Conservation (phyloP, 495 filamentous ascomycete genomes). For the Neohortaea acidophila region DNA sequence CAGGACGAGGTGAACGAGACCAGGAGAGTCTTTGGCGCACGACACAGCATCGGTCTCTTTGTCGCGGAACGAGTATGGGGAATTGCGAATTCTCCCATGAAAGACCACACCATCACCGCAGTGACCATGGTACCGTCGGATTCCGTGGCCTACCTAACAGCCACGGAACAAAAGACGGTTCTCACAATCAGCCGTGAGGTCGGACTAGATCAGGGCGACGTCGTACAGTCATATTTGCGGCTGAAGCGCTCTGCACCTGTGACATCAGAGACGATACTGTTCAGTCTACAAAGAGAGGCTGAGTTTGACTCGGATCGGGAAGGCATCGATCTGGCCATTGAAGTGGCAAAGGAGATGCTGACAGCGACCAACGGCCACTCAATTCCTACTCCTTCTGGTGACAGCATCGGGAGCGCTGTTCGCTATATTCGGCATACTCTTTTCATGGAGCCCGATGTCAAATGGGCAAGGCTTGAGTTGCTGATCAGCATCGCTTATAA, state of each 20-base stretch:
- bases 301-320: neutral
- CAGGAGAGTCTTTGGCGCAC: constrained; percentile 27
- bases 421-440: constrained; percentile 5
- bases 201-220: neutral
- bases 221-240: neutral
- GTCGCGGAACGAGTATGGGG: constrained; percentile 36
- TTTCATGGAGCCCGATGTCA: constrained; percentile 4
- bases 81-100: constrained; percentile 26
- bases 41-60: constrained; percentile 32
- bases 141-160: constrained; percentile 36
- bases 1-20: constrained; percentile 10
- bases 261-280: neutral
- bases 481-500: neutral
- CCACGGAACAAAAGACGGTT: constrained; percentile 26
- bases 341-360: neutral
- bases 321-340: neutral
- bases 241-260: neutral
- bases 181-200: constrained; percentile 18
- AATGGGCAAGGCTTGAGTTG: neutral
- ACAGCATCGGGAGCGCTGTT: constrained; percentile 19
- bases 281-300: neutral
- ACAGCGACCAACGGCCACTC: neutral
- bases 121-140: constrained; percentile 37
- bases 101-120: constrained; percentile 29
- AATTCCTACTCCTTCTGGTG: neutral